Evolutionary conservation across 805 yeast genomes (phyloP), one percentile per base, ranked within the genome.

Genomic region (Millerozyma miso): DNA sequence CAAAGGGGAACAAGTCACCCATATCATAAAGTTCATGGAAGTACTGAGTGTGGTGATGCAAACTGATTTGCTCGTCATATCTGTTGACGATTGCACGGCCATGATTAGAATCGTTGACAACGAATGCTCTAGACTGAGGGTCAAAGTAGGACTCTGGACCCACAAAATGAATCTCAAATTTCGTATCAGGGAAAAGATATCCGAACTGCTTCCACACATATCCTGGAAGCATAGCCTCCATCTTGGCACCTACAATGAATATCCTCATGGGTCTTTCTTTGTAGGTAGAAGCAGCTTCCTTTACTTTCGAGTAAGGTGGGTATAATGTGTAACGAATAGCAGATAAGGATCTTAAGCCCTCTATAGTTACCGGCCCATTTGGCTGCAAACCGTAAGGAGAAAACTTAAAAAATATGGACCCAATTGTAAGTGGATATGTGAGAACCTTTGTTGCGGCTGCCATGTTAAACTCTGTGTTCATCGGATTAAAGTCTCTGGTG

Each of bases 1-100:
- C 99, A 63, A 90, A 93, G 4, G 99, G 99, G 81, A 88, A 88
- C 62, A 93, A 87, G 66, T 91, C 97, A 55, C 90, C 93, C 38
- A 88, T 83, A 55, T 89, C 89, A 65, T 93, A 96, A 47, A 85
- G 74, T 33, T 85, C 91, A 59, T 89, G 88, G 80, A 93, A 93
- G 64, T 84, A 90, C 55, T 87, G 85, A 1, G 98, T 88, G 65
- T 90, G 96, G 67, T 85, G 84, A 44, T 84, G 78, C 52, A 90
- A 74, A 19, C 85, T 73, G 54, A 93, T 62, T 40, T 83, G 80
- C 39, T 79, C 83, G 63, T 88, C 96, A 38, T 85, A 68, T 56
- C 90, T 79, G 53, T 81, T 79, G 33, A 81, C 79, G 19, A 86
- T 69, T n/a, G 95, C 85, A 43, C 83, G 76, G 10, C 74, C 74